phyloP scores from a whole-genome alignment of 495 filamentous ascomycete species.

The Aspergillus saccharolyticus region DNA sequence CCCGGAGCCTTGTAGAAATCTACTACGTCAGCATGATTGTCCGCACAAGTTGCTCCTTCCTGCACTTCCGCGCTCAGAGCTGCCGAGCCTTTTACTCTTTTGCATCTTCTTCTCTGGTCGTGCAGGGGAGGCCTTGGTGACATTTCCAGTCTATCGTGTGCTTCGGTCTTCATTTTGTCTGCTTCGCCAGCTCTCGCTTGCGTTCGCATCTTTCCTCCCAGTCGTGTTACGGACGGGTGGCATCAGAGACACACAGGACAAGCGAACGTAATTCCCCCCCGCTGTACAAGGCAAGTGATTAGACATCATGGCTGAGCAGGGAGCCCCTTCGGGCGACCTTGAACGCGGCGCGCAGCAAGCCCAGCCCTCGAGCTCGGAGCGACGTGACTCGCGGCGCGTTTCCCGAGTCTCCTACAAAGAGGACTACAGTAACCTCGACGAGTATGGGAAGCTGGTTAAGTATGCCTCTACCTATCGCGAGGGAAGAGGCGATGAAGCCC shows the following conservation, averaged over 20 bases:
- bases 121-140: background rate
- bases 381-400: constrained; percentile 27
- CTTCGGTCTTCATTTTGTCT: constrained; percentile 1
- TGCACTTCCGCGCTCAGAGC: background rate
- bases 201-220: background rate
- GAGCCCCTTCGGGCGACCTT: constrained; percentile 9
- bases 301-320: constrained; percentile 22
- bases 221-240: background rate
- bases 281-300: constrained; percentile 8
- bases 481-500: constrained; percentile 21
- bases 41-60: background rate
- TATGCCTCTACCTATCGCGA: constrained; percentile 62
- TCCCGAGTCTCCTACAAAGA: constrained; percentile 38
- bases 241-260: constrained; percentile 5
- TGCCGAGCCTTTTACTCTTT: constrained; percentile 1
- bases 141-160: background rate
- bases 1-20: constrained; percentile 18
- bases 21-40: constrained; percentile 38
- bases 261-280: constrained; percentile 6
- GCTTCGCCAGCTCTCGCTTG: background rate
- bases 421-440: constrained; percentile 38
- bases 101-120: background rate
- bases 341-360: constrained; percentile 20
- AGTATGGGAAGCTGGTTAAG: constrained; percentile 54
- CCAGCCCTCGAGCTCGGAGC: background rate